phyloP scores from a whole-genome alignment of 371 early-diverging fungal species.

The Mortierella polycephala region DNA sequence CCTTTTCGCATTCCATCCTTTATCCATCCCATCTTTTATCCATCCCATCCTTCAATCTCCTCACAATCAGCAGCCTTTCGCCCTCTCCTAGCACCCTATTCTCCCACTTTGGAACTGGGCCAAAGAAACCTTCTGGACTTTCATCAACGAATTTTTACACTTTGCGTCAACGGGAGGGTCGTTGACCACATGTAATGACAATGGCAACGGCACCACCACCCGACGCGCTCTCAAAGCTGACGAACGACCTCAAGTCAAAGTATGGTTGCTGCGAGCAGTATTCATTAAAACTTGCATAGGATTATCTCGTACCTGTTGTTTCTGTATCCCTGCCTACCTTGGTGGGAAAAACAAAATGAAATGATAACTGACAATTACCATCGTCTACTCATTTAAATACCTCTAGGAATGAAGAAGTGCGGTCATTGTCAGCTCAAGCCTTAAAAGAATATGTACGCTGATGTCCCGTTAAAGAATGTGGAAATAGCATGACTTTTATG shows the following conservation, averaged over 20 bases:
- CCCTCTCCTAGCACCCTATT: too few species aligned
- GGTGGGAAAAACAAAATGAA: too few species aligned
- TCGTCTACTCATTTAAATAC: neutral
- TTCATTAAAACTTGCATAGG: too few species aligned
- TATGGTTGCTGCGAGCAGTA: neutral
- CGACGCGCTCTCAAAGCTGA: constrained; percentile 47
- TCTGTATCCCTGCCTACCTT: neutral
- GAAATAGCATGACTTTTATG: neutral
- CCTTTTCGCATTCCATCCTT: too few species aligned
- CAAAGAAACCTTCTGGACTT: too few species aligned
- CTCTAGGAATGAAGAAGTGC: constrained; percentile 51
- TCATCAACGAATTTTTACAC: too few species aligned
- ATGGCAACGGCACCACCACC: constrained; percentile 47
- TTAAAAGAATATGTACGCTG: constrained; percentile 49
- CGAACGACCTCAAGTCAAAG: constrained; percentile 54
- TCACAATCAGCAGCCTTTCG: too few species aligned
- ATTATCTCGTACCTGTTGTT: too few species aligned
- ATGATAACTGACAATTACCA: too few species aligned
- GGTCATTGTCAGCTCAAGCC: constrained; percentile 37
- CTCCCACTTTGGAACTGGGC: too few species aligned
- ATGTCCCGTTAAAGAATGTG: neutral
- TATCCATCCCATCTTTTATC: too few species aligned
- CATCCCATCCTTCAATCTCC: too few species aligned
- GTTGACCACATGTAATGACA: constrained; percentile 26
- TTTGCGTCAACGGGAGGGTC: constrained; percentile 4